Conservation (phyloP, 306 rosid genomes). For the Trifolium fragiferum region DNA sequence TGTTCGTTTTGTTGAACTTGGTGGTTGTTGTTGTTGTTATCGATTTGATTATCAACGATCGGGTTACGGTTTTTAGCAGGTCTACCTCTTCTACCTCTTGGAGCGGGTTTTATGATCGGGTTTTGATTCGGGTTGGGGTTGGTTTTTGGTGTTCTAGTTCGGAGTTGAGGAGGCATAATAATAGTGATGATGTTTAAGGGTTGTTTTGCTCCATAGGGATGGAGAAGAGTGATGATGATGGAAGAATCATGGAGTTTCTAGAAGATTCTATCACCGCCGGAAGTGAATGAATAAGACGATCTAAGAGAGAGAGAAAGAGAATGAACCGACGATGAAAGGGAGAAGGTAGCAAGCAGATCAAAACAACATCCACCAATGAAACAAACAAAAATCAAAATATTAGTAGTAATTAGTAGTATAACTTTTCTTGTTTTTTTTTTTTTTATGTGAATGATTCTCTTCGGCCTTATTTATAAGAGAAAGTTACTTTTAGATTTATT, state of each 20-base stretch:
- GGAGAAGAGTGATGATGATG: neutral
- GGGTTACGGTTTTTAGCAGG: conserved; percentile 28
- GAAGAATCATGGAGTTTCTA: conserved; percentile 49
- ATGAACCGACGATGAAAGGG: neutral
- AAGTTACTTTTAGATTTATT: too few species aligned
- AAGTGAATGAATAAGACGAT: conserved; percentile 8
- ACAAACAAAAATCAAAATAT: too few species aligned
- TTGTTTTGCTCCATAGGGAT: conserved; percentile 53
- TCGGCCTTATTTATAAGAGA: too few species aligned
- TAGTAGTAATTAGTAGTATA: too few species aligned
- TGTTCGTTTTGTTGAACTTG: neutral
- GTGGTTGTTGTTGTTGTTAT: neutral
- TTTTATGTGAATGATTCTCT: too few species aligned
- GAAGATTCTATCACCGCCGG: conserved; percentile 38
- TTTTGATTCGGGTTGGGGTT: conserved; percentile 38
- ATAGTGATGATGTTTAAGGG: conserved; percentile 31
- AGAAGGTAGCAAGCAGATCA: neutral
- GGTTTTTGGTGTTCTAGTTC: conserved; percentile 47
- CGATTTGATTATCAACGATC: conserved; percentile 14
- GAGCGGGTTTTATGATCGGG: conserved; percentile 45
- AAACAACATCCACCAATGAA: too few species aligned
- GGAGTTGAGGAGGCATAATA: conserved; percentile 58
- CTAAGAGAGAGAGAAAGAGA: neutral
- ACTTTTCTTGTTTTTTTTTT: too few species aligned
- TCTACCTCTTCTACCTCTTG: conserved; percentile 34